These are phyloP conservation scores for Talaromyces pinophilus DNA, from an alignment of 2,329 filamentous ascomycete genomes.

Conservation along the genomic window DNA sequence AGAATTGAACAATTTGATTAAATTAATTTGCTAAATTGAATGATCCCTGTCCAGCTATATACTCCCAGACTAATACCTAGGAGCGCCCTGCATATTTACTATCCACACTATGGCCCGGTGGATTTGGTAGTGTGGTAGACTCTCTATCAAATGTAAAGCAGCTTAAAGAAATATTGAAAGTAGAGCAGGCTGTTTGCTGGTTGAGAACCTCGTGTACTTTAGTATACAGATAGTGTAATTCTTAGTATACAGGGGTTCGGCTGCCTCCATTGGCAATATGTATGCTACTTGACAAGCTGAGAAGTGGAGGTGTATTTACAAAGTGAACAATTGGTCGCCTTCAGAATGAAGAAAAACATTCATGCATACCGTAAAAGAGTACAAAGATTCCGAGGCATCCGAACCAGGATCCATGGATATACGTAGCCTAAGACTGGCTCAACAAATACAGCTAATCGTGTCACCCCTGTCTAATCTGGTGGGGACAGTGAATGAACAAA, in stretches of 20 bases:
- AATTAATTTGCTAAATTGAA: neutral
- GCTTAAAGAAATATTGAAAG: too few species aligned
- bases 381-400: neutral
- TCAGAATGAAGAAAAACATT: neutral
- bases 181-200: too few species aligned
- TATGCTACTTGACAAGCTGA: neutral
- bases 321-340: neutral
- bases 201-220: too few species aligned
- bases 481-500: neutral
- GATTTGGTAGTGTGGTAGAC: too few species aligned
- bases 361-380: neutral
- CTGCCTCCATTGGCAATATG: neutral
- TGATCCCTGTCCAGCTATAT: neutral
- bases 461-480: neutral
- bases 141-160: too few species aligned
- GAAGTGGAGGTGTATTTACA: neutral
- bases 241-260: neutral
- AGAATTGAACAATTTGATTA: neutral
- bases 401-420: neutral
- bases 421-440: neutral
- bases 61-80: too few species aligned
- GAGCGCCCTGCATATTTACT: too few species aligned
- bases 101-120: too few species aligned
- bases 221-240: too few species aligned
- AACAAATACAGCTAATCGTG: neutral